Evolutionary conservation across 495 filamentous ascomycete species (phyloP).

Genomic region (Daldinia caldariorum): DNA sequence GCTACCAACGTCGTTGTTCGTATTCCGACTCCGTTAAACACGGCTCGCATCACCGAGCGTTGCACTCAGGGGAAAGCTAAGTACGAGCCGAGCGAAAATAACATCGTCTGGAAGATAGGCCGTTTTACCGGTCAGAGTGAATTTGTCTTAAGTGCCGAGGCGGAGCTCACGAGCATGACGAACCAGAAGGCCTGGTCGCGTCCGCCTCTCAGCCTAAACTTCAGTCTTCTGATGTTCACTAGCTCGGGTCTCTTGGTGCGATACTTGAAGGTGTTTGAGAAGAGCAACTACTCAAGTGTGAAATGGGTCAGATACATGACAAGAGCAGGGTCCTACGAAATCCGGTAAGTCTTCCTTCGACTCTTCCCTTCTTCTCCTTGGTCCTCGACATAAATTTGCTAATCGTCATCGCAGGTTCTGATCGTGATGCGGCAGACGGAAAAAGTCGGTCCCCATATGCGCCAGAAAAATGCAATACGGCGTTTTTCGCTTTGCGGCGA

Average conservation of each 20-base stretch:
- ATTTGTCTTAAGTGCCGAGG: constrained; percentile 93
- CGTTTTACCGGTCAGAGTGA: constrained; percentile 96
- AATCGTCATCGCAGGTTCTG: constrained; percentile 31
- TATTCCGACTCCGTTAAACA: constrained; percentile 96
- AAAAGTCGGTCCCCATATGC: background rate
- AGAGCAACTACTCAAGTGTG: constrained; percentile 96
- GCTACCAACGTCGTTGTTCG: constrained; percentile 97
- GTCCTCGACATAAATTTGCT: constrained; percentile 8
- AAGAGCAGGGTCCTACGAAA: constrained; percentile 84
- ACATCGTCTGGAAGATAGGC: constrained; percentile 99
- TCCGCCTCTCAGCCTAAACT: constrained; percentile 90
- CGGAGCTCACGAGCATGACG: constrained; percentile 93
- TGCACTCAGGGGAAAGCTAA: constrained; percentile 96
- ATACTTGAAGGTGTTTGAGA: constrained; percentile 99
- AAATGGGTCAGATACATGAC: constrained; percentile 99
- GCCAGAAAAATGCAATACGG: background rate
- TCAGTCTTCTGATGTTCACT: constrained; percentile 97
- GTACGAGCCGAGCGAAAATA: constrained; percentile 97
- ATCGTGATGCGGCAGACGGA: background rate
- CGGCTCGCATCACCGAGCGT: constrained; percentile 91
- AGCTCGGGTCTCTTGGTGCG: constrained; percentile 89
- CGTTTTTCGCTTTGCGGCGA: constrained; percentile 3
- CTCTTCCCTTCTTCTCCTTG: background rate
- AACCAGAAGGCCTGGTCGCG: constrained; percentile 98
- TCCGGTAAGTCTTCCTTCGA: constrained; percentile 60